Base-by-base conservation (phyloP, 495 filamentous ascomycete species). In the Podospora pseudocomata region DNA sequence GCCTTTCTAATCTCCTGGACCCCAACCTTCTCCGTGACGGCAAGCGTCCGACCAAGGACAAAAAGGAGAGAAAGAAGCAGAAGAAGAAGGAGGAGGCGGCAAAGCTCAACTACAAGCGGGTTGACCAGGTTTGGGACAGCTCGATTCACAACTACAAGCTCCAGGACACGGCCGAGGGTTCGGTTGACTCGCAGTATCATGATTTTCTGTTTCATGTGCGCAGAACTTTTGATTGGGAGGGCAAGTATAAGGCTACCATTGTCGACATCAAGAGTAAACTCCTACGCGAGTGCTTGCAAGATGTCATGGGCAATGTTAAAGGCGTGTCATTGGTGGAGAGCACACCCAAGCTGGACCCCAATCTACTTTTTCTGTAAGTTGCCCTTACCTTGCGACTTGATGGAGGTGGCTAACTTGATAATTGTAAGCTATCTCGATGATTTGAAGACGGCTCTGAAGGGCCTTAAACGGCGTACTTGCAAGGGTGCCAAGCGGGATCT, bases 251-350 rank as follows among this genome's bases (percentile, higher is more conserved):
- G 67, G 85, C 88, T 32, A 95, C 92, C 0, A 64, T 89, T 27
- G 87, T 97, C 49, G 92, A 96, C 72, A 91, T 97, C 78, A 96
- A 96, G 79, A 94, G 91, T 69, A 91, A 91, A 69, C 80, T 85
- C 64, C 83, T 97, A 4, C 89, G 89, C 11, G 89, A 92, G 66
- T 88, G 87, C 23, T 81, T 97, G 16, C 80, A 83, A 64, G 88
- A 90, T 66, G 86, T 96, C 56, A 86, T 97, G 82, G 91, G 92
- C 55, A 91, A 88, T 26, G 88, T 94, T 71, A 93, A 92, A 74
- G 90, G 91, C 23, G 23, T 5, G 86, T 96, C 60, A 91, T 74
- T 97, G 23, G 91, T 93, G 0, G 89, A 93, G 69, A 92, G 95
- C 53, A 89, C 90, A 3, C 91, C 94, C 3, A 84, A 85, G 30